Base-by-base conservation (phyloP, 75 land plant genomes). In the Selaginella moellendorffii region DNA sequence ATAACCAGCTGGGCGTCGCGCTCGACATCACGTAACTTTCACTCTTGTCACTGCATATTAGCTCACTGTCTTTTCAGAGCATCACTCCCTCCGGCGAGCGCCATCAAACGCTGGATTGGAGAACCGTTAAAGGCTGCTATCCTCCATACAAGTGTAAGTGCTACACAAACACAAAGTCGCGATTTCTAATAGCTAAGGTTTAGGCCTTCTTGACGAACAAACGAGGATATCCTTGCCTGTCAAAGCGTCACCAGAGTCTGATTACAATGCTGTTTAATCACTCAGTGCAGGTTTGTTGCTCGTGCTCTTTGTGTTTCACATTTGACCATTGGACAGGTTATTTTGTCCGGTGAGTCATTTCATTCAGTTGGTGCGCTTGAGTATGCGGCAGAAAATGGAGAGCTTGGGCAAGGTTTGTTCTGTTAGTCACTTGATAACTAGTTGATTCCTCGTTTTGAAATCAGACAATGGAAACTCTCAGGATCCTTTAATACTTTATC, bases 61-160 rank as follows among this genome's bases (percentile, higher is more conserved):
- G 5, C 9, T 56, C 5, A 56, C n/a, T 20, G 20, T 24, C 2
- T 30, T 61, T 58, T 26, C 65, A 89, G 96, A 79, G 80, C 82
- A 53, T 79, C 86, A 31, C 66, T 90, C 18, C 99, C 99, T 30
- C 89, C 96, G 54, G 65, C 63, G 26, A 76, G 70, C 59, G 81
- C 99, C 20, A 67, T 95, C 58, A 76, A 76, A 22, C 85, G 99
- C 0, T 95, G 99, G 99, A 80, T 84, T 70, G 97, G 99, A 31
- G 99, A 95, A 71, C 86, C 99, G 54, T 77, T 95, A 14, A 73
- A 77, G 71, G 91, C 92, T 28, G 99, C 92, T 52, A 84, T 95
- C 0, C 14, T 95, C 0, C 74, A 84, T 65, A 90, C 99, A 1
- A 72, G 85, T 73, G 97, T 86, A 79, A 70, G 67, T 65, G 5